Conservation (phyloP, 176 grass and related monocot species). For the Coix lacrymajobi region DNA sequence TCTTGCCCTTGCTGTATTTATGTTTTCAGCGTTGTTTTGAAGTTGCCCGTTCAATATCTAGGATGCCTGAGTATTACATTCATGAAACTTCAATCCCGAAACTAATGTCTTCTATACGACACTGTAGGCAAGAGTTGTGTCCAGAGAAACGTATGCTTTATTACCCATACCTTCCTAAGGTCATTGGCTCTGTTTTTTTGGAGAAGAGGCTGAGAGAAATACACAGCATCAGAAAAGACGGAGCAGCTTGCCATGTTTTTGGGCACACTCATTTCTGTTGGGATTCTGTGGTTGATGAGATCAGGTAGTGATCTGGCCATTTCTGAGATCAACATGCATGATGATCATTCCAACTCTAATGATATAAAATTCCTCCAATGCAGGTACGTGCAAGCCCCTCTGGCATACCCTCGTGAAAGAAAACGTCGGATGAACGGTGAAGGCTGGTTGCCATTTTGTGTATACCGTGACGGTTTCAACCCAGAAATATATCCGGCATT, state of each 20-base stretch:
- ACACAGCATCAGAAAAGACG: slow-evolving; percentile 36
- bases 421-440: slow-evolving; percentile 66
- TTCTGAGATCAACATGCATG: neutral
- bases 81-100: neutral
- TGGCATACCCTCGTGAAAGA: slow-evolving; percentile 88
- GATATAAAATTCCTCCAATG: neutral
- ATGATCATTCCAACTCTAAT: neutral
- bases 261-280: slow-evolving; percentile 98
- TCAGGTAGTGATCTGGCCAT: slow-evolving; percentile 57
- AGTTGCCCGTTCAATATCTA: slow-evolving; percentile 4
- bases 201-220: slow-evolving; percentile 76
- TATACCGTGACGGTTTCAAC: slow-evolving; percentile 72
- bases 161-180: slow-evolving; percentile 88
- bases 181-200: slow-evolving; percentile 82
- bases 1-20: neutral
- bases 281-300: slow-evolving; percentile 71
- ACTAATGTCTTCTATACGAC: slow-evolving; percentile 1
- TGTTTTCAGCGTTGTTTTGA: neutral
- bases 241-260: slow-evolving; percentile 78
- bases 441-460: slow-evolving; percentile 85
- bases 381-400: slow-evolving; percentile 88
- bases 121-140: slow-evolving; percentile 85
- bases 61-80: neutral
- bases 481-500: slow-evolving; percentile 64
- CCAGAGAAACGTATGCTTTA: slow-evolving; percentile 99